Conservation (phyloP, 192 early-diverging fungal genomes). For the Gaertneriomyces sp. region DNA sequence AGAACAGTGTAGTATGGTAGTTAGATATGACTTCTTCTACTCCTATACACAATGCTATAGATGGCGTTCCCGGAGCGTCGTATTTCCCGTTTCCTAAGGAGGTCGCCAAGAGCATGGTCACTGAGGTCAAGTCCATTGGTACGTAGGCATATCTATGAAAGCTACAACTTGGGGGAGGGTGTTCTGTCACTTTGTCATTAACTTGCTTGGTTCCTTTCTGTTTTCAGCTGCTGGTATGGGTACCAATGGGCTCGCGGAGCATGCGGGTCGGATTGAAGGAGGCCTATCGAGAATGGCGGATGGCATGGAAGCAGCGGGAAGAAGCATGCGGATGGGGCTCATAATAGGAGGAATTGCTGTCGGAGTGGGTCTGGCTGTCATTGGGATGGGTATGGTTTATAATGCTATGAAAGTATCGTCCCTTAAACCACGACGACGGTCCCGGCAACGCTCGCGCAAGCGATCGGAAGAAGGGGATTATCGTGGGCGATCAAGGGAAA, state of each 20-base stretch:
- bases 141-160: background rate
- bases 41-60: too few relatives aligned
- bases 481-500: too few relatives aligned
- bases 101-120: slow-evolving; percentile 14
- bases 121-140: slow-evolving; percentile 24
- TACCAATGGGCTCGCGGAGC: slow-evolving; percentile 21
- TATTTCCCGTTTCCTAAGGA: slow-evolving; percentile 18
- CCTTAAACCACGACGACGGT: too few relatives aligned
- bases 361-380: slow-evolving; percentile 17
- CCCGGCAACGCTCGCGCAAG: too few relatives aligned
- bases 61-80: background rate
- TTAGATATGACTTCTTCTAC: too few relatives aligned
- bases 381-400: slow-evolving; percentile 1
- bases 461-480: too few relatives aligned
- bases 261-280: slow-evolving; percentile 24
- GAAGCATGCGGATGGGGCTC: slow-evolving; percentile 9
- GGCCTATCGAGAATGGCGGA: slow-evolving; percentile 14
- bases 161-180: too few relatives aligned
- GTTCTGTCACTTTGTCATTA: background rate
- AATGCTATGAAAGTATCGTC: too few relatives aligned
- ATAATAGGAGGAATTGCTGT: slow-evolving; percentile 16
- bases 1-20: too few relatives aligned
- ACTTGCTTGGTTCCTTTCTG: background rate
- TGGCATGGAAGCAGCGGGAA: slow-evolving; percentile 9
- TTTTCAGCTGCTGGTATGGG: slow-evolving; percentile 21